phyloP scores from a whole-genome alignment of 179 eudicot genomes.

The Patellifolia procumbens region DNA sequence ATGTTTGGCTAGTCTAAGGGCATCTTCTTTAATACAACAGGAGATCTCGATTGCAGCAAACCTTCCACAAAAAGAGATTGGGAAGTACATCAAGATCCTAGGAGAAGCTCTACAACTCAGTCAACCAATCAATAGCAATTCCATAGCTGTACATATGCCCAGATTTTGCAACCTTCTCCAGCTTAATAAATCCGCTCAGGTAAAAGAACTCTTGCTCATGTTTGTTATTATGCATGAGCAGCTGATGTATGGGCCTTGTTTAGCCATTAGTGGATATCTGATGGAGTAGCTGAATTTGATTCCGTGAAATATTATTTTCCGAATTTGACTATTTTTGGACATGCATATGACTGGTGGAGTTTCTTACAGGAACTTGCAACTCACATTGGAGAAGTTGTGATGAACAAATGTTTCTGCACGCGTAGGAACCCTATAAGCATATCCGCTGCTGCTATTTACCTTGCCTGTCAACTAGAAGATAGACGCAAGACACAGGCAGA shows the following conservation, averaged over 20 bases:
- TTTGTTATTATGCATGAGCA: not conserved
- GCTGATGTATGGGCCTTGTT: not conserved
- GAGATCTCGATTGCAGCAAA: slow-evolving; percentile 95
- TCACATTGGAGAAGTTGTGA: slow-evolving; percentile 96
- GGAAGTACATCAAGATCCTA: slow-evolving; percentile 92
- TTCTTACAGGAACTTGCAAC: slow-evolving; percentile 82
- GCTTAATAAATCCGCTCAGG: slow-evolving; percentile 99
- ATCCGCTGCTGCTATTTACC: slow-evolving; percentile 95
- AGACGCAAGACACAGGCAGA: slow-evolving; percentile 98
- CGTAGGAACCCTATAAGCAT: slow-evolving; percentile 96
- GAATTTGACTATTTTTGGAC: not conserved
- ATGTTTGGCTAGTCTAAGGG: no score
- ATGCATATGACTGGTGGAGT: not conserved
- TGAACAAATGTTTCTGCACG: slow-evolving; percentile 98
- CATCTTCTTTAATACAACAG: slow-evolving; percentile 39
- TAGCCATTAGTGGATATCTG: no score
- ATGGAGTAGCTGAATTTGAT: no score
- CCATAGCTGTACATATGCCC: slow-evolving; percentile 98
- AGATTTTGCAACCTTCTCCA: slow-evolving; percentile 96
- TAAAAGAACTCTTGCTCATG: slow-evolving; percentile 21
- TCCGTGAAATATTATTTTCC: not conserved
- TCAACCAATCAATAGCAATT: slow-evolving; percentile 94
- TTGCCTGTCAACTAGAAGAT: slow-evolving; percentile 94
- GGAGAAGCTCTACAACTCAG: slow-evolving; percentile 98
- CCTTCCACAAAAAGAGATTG: slow-evolving; percentile 96